phyloP scores from a whole-genome alignment of 495 filamentous ascomycete species.

The Talaromyces nanjingensis region DNA sequence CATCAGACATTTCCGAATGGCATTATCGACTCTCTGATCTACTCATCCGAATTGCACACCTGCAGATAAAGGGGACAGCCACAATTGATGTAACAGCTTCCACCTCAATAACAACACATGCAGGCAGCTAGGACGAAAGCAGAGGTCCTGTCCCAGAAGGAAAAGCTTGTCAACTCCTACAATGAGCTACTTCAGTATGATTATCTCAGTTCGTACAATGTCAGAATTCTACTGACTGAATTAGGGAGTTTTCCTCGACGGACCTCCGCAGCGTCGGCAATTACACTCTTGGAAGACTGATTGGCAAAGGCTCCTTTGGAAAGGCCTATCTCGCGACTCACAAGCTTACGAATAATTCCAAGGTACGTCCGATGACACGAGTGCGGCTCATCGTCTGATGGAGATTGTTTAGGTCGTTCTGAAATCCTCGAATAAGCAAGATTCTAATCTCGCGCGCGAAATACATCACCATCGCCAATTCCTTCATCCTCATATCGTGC shows the following conservation, averaged over 20 bases:
- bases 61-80: background rate
- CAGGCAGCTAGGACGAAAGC: conserved; percentile 65
- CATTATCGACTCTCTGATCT: background rate
- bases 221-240: background rate
- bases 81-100: background rate
- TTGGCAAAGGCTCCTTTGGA: conserved; percentile 96
- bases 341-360: conserved; percentile 97
- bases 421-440: conserved; percentile 93
- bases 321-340: conserved; percentile 96
- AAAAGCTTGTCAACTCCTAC: conserved; percentile 97
- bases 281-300: conserved; percentile 82
- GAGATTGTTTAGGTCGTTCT: conserved; percentile 69
- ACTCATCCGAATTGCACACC: background rate
- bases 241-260: conserved; percentile 87
- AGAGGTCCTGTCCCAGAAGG: conserved; percentile 86
- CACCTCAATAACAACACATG: conserved; percentile 39
- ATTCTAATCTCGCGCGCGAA: conserved; percentile 90
- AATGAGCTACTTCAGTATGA: conserved; percentile 89
- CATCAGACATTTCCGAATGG: background rate
- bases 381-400: background rate
- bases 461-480: conserved; percentile 99
- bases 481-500: conserved; percentile 92
- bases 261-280: conserved; percentile 90
- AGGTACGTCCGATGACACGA: conserved; percentile 51
- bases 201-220: background rate